phyloP scores from a whole-genome alignment of 371 early-diverging fungal genomes.

The Saksenaea vasiformis region DNA sequence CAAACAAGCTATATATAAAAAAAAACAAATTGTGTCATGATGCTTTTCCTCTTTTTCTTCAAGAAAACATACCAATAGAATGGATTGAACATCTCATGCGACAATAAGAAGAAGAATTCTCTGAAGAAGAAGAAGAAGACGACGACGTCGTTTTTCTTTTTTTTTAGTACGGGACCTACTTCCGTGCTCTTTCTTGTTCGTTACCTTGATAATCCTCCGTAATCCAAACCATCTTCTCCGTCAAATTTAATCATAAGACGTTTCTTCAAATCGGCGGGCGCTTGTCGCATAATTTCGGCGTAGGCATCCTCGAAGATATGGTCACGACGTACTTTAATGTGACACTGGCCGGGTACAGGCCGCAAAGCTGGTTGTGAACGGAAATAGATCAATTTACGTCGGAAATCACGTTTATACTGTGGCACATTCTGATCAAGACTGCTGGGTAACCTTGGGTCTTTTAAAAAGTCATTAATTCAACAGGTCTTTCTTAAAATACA shows the following conservation, averaged over 20 bases:
- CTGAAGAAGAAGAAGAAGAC: constrained; percentile 38
- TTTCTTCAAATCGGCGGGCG: constrained; percentile 87
- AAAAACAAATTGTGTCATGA: neutral
- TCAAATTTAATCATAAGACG: constrained; percentile 97
- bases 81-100: constrained; percentile 99
- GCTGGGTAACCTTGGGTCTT: constrained; percentile 91
- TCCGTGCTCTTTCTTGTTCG: no score
- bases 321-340: constrained; percentile 85
- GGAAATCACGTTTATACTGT: constrained; percentile 97
- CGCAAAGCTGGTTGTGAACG: constrained; percentile 90
- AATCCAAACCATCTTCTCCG: constrained; percentile 98
- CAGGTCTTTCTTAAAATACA: neutral
- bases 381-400: constrained; percentile 94
- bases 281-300: constrained; percentile 88
- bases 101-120: constrained; percentile 96
- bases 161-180: no score
- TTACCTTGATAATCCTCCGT: constrained; percentile 94
- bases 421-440: constrained; percentile 93
- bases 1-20: constrained; percentile 69
- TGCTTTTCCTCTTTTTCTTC: neutral
- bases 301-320: constrained; percentile 95
- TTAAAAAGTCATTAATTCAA: neutral
- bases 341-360: constrained; percentile 91
- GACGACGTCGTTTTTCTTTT: neutral
- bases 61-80: constrained; percentile 69